Conservation (phyloP, 2,329 filamentous ascomycete genomes). For the Sporothrix pallida region DNA sequence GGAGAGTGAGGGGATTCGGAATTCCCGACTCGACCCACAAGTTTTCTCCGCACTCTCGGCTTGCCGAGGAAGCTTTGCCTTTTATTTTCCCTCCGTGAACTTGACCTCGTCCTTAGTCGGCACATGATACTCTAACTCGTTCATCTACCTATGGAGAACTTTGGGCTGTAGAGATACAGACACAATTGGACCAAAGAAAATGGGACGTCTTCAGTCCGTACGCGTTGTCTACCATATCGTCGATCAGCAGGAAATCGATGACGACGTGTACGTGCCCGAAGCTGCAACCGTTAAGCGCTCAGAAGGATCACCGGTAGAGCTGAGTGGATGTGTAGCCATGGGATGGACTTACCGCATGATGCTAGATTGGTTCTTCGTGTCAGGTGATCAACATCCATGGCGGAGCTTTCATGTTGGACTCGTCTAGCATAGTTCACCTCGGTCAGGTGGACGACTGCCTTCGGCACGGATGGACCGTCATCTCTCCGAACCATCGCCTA, state of each 20-base stretch:
- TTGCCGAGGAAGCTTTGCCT: no score
- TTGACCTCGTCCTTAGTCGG: no score
- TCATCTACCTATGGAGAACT: no score
- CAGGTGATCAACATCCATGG: constrained; percentile 2
- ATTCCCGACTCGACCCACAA: neutral
- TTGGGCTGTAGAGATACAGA: neutral
- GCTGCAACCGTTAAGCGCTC: neutral
- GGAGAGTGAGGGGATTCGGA: neutral
- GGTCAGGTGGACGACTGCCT: neutral
- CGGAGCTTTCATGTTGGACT: neutral
- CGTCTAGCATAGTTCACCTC: neutral
- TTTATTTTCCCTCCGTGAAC: no score
- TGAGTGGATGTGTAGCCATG: no score
- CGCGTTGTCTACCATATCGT: constrained; percentile 3
- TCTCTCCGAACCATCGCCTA: neutral
- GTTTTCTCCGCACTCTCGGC: no score
- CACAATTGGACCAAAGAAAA: neutral
- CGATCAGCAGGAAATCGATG: neutral
- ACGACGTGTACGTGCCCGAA: neutral
- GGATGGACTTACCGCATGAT: neutral
- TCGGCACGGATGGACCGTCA: neutral
- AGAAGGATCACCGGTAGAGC: neutral
- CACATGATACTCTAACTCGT: no score
- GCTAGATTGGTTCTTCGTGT: neutral
- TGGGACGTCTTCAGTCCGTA: neutral